Conservation (phyloP, 495 filamentous ascomycete genomes). For the Glarea lozoyensis region DNA sequence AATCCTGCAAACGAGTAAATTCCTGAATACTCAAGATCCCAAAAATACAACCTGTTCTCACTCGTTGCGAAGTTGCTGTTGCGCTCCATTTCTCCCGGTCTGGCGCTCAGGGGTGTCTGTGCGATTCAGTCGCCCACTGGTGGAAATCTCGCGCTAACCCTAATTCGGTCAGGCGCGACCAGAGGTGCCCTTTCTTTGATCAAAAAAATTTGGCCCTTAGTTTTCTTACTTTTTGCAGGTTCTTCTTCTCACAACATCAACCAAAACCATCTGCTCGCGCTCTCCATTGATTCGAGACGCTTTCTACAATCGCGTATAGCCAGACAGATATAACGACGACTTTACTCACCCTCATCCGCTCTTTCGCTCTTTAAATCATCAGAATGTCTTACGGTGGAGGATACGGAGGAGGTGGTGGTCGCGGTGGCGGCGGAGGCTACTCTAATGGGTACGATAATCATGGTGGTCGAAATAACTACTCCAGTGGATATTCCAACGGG, state of each 20-base stretch:
- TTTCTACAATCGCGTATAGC: conserved; percentile 1
- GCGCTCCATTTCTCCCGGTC: no score
- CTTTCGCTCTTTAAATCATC: conserved; percentile 1
- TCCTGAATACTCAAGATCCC: no score
- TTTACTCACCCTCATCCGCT: conserved; percentile 2
- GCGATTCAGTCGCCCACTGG: no score
- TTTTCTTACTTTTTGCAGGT: conserved; percentile 5
- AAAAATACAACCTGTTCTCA: no score
- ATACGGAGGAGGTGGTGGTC: conserved; percentile 14
- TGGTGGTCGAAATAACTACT: conserved; percentile 16
- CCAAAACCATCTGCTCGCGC: conserved; percentile 4
- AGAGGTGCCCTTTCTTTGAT: no score
- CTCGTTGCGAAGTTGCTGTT: no score
- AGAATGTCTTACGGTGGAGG: conserved; percentile 17
- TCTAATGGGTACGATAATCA: conserved; percentile 19
- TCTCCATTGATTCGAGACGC: conserved; percentile 10
- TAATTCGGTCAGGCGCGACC: no score
- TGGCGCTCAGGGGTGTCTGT: no score
- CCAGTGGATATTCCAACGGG: conserved; percentile 29
- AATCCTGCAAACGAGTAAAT: no score
- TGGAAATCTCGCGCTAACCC: no score
- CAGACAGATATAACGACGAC: conserved; percentile 5
- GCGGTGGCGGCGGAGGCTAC: conserved; percentile 15
- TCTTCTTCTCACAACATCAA: conserved; percentile 1
- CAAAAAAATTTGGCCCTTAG: no score